Percentiles rank a stretch among this genome's conserved stretches.
Evolutionary conservation across 78 protist genomes (phyloP).

Genomic region (Isochrysis galbana): DNA sequence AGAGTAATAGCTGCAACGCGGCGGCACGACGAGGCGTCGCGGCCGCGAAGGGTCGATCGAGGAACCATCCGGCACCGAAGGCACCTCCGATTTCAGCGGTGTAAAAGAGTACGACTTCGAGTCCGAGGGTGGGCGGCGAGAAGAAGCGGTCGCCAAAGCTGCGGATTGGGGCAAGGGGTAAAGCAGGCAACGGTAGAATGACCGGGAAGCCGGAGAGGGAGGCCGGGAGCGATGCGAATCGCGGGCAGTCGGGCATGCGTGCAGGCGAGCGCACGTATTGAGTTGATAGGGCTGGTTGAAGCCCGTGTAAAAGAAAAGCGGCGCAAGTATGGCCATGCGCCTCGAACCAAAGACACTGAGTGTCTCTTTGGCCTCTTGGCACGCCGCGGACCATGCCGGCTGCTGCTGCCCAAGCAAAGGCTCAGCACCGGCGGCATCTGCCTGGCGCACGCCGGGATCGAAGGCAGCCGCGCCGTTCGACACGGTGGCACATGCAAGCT

Average conservation of each 20-base stretch:
- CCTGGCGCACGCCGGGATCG: not conserved
- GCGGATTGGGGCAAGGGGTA: no score
- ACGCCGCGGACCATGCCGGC: not conserved
- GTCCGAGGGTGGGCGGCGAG: not conserved
- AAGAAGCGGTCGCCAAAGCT: not conserved
- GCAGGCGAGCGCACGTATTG: not conserved
- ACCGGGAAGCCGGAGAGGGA: not conserved
- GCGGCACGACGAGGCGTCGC: not conserved
- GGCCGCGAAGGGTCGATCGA: not conserved
- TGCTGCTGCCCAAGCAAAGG: not conserved
- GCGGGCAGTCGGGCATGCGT: not conserved
- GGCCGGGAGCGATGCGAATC: not conserved
- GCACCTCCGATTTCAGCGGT: not conserved
- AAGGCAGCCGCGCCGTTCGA: not conserved
- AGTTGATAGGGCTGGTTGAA: conserved; percentile 19
- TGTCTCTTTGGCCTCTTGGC: not conserved
- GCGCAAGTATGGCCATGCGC: not conserved
- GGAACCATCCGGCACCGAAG: not conserved
- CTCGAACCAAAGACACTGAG: not conserved
- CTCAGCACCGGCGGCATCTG: no score
- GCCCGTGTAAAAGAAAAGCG: conserved; percentile 1
- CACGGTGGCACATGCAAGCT: no score
- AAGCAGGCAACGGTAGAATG: no score
- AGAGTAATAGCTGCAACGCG: not conserved
- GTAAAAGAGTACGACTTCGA: not conserved